Conservation (phyloP, 1,284 basidiomycete species). For the Hymenochaete sp. region DNA sequence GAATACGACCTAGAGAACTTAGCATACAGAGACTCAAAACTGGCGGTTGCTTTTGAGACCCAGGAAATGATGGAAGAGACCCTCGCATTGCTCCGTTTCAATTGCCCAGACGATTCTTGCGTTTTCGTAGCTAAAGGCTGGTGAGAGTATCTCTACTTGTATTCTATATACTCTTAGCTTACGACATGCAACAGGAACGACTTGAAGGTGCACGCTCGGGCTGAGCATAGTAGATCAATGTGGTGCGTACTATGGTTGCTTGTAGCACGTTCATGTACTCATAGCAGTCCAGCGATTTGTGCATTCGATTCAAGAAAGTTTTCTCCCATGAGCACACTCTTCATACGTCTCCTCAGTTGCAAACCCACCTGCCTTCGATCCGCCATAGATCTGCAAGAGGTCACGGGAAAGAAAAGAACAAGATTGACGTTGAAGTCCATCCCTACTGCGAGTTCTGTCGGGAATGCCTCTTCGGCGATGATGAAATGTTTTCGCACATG, state of each 20-base stretch:
- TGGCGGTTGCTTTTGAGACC: slow-evolving; percentile 83
- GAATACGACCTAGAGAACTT: slow-evolving; percentile 51
- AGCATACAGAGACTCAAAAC: slow-evolving; percentile 65
- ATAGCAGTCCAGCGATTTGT: slow-evolving; percentile 61
- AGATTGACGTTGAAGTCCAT: slow-evolving; percentile 63
- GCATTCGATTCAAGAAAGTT: slow-evolving; percentile 86
- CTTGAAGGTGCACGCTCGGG: slow-evolving; percentile 73
- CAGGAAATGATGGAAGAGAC: slow-evolving; percentile 94
- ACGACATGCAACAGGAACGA: too few relatives aligned
- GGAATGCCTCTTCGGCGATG: slow-evolving; percentile 83
- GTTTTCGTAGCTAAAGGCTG: slow-evolving; percentile 81
- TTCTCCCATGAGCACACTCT: slow-evolving; percentile 93
- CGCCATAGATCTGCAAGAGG: slow-evolving; percentile 40
- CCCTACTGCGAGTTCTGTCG: slow-evolving; percentile 88
- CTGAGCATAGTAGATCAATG: slow-evolving; percentile 69
- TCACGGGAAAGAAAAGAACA: slow-evolving; percentile 37
- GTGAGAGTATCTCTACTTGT: too few relatives aligned
- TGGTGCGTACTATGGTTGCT: slow-evolving; percentile 42
- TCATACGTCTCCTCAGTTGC: slow-evolving; percentile 65
- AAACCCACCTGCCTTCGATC: slow-evolving; percentile 73
- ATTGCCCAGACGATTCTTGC: slow-evolving; percentile 77
- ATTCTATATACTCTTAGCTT: too few relatives aligned
- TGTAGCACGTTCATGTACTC: slow-evolving; percentile 4
- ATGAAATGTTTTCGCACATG: slow-evolving; percentile 94
- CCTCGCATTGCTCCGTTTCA: slow-evolving; percentile 83